Evolutionary conservation across 2,329 filamentous ascomycete genomes (phyloP), one percentile per base, ranked within the genome.

Genomic region (Grosmannia clavigera): DNA sequence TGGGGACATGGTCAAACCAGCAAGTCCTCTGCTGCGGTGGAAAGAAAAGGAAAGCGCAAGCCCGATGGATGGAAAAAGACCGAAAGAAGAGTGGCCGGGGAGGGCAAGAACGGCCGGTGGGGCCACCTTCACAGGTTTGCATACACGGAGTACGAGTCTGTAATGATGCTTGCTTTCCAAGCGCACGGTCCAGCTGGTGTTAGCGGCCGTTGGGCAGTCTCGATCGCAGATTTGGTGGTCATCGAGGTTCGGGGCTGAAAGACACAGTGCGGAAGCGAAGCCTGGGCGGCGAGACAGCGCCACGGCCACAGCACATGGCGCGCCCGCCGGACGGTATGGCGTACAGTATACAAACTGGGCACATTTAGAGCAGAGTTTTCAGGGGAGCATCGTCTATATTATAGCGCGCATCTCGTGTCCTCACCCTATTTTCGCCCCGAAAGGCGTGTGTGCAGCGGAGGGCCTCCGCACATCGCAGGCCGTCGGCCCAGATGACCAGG

Each of bases 201-300:
- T 48, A 46, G 58, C 27, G 38, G 22, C 58, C 16, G 51, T 14
- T 48, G 48, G 31, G 51, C 25, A 22, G 22, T 60, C 46, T 33
- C 40, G 61, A 63, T 63, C 61, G 61, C 50, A n/a, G n/a, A 57
- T 63, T 63, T 60, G 60, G 38, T 58, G 56, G 43, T 51, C 40
- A 58, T 58, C 56, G 56, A 40, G 14, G 29, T 51, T 48, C 19
- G 27, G 16, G 25, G 25, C 16, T 29, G 27, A 22, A 27, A 38
- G 52, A 25, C 52, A 56, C 55, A 57, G 55, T 48, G 55, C 16
- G 40, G 7, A 16, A 5, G 12, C 14, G 38, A 3, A 12, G 9
- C 38, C 14, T 40, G 38, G 38, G 9, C 38, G 14, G 12, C 14
- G 38, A 16, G 12, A 40, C 38, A 16, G 38, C 38, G 38, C 14